These are phyloP conservation scores for Russula earlei DNA, from an alignment of 768 basidiomycete genomes.

Conservation along the genomic window DNA sequence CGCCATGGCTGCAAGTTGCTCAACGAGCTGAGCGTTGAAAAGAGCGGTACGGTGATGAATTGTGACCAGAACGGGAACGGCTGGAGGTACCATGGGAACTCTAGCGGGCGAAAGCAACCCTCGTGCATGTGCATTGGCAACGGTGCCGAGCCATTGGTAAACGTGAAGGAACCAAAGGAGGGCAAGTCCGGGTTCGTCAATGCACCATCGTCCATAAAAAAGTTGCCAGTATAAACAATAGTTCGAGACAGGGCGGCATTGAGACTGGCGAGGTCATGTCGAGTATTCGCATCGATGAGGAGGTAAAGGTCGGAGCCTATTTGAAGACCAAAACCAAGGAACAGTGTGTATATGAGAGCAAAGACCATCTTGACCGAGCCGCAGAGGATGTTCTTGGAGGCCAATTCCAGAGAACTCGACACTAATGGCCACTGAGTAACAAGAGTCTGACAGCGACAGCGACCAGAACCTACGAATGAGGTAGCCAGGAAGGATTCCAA, in stretches of 20 bases:
- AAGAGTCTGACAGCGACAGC: constrained; percentile 9
- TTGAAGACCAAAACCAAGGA: constrained; percentile 76
- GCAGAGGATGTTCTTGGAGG: constrained; percentile 77
- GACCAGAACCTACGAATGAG: constrained; percentile 49
- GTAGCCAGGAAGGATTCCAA: constrained; percentile 86
- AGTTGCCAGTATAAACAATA: constrained; percentile 53
- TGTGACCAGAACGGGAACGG: constrained; percentile 72
- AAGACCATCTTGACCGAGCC: constrained; percentile 86
- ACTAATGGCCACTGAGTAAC: constrained; percentile 33
- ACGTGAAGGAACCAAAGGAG: constrained; percentile 54
- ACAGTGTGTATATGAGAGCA: constrained; percentile 79
- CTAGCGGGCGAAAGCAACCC: constrained; percentile 62
- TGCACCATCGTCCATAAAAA: constrained; percentile 50
- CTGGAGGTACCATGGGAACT: constrained; percentile 70
- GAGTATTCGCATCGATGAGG: constrained; percentile 51
- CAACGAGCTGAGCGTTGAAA: constrained; percentile 63
- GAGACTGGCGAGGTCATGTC: constrained; percentile 43
- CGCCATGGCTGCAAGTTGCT: constrained; percentile 69
- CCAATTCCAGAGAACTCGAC: constrained; percentile 74
- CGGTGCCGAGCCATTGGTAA: constrained; percentile 43
- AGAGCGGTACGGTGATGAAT: constrained; percentile 66
- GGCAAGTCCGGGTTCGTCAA: constrained; percentile 33
- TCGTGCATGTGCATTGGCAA: constrained; percentile 40
- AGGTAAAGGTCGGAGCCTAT: constrained; percentile 77
- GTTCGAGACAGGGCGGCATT: constrained; percentile 41